Evolutionary conservation across 139 green algal species (phyloP), one percentile per base, ranked within the genome.

Genomic region (Asterochloris sp.): DNA sequence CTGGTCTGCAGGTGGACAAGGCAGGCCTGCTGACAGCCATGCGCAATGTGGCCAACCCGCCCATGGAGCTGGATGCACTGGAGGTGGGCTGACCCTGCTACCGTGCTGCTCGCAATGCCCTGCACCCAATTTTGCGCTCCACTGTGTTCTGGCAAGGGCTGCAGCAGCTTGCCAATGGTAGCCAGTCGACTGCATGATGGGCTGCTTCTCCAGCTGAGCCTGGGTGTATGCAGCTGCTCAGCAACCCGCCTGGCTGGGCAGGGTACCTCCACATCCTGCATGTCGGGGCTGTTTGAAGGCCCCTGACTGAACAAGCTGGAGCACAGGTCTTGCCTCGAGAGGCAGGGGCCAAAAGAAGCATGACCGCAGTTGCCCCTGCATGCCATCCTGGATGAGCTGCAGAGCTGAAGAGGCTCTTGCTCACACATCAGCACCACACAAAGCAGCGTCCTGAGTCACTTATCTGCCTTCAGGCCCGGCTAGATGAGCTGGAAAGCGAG

Each of bases 401-500:
- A 26, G 66, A 71, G 19, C 17, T 26, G 17, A 71, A 71, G 21
- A 54, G 38, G 6, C 6, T 54, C 4, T 54, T 54, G 38, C 38
- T 54, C 38, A 54, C 38, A 54, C 38, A 54, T 6, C 38, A 54
- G 38, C 38, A 54, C 2, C 38, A 54, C 38, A 2, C 2, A 54
- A 54, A 54, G 38, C 38, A 54, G 38, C 38, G 6, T 6, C 38
- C 21, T 71, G 66, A 21, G n/a, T 8, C 17, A 71, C 78, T 73
- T 13, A 13, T 62, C 27, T 80, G 62, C 1, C 60, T 90, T 64
- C 91, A 99, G 94, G 84, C 74, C 29, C 91, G 94, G 88, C 88
- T 99, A 62, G 92, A 95, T 73, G 89, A 96, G 84, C 86, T 98
- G 76, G 97, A 99, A 85, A 78, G 80, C 0, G 94, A 98, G 87